Percentiles rank a stretch among this genome's conserved stretches.
phyloP scores from a whole-genome alignment of 169 alveolate genomes.

The Eimeria sp. region DNA sequence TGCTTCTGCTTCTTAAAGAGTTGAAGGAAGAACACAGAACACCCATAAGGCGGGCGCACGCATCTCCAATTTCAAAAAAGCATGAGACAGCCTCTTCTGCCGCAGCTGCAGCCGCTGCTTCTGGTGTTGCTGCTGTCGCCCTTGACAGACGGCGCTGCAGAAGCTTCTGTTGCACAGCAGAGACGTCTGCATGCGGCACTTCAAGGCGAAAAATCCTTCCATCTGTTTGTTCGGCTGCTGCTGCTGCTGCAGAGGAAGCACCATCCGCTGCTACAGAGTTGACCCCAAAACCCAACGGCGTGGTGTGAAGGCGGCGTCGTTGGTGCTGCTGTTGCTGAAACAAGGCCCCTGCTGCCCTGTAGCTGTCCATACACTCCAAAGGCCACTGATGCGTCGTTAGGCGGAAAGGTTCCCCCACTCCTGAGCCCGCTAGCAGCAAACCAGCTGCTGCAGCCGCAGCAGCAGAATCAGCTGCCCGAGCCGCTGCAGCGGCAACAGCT shows the following conservation, averaged over 20 bases:
- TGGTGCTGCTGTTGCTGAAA: constrained; percentile 48
- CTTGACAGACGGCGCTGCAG: constrained; percentile 31
- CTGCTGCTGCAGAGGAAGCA: constrained; percentile 21
- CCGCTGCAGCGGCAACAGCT: constrained; percentile 35
- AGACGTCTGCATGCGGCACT: constrained; percentile 24
- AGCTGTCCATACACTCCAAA: neutral
- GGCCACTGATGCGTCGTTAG: constrained; percentile 4
- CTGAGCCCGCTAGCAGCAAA: constrained; percentile 45
- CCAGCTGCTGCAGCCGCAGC: constrained; percentile 56
- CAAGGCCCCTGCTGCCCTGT: neutral
- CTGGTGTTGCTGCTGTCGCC: constrained; percentile 45
- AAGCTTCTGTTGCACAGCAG: constrained; percentile 39
- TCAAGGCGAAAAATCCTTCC: neutral
- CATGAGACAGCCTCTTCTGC: constrained; percentile 27
- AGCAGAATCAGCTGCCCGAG: constrained; percentile 43
- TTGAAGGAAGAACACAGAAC: neutral
- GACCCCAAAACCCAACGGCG: neutral
- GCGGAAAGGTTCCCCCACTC: neutral
- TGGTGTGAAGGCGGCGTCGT: neutral
- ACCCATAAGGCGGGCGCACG: constrained; percentile 60
- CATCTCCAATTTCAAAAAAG: constrained; percentile 59
- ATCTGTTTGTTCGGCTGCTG: constrained; percentile 12
- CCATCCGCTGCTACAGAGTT: neutral
- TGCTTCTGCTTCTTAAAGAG: neutral
- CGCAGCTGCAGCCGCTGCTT: constrained; percentile 48